Evolutionary conservation across 345 rosid genomes (phyloP).

Genomic region (Rhodamnia rubescens): DNA sequence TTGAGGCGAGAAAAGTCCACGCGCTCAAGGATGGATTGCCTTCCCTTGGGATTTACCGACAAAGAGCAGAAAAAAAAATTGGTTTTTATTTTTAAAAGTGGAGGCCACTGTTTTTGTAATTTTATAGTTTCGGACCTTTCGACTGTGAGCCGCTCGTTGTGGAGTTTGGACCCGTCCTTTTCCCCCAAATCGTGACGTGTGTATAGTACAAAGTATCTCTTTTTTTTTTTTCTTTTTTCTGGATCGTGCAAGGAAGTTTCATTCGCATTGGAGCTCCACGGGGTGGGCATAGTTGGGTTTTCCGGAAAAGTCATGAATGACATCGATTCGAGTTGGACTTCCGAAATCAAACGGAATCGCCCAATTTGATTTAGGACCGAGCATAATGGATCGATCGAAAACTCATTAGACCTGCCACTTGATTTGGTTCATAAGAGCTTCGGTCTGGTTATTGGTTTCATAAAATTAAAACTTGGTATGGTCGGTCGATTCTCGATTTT

Average conservation of each 20-base stretch:
- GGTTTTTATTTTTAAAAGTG: neutral
- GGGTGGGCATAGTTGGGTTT: neutral
- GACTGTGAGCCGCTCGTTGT: conserved; percentile 1
- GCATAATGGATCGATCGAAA: no score
- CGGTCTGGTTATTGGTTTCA: no score
- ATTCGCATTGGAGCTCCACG: neutral
- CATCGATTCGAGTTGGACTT: neutral
- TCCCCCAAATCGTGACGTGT: neutral
- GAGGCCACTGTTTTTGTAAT: neutral
- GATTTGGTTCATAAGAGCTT: no score
- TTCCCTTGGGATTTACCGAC: neutral
- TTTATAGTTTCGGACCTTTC: neutral
- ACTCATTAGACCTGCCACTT: no score
- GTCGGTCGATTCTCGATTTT: no score
- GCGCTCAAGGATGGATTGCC: neutral
- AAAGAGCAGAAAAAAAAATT: neutral
- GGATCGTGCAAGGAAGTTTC: neutral
- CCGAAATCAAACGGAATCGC: neutral
- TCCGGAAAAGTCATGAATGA: neutral
- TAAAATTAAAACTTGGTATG: rapidly evolving
- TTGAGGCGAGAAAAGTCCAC: conserved; percentile 15
- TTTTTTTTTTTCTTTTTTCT: neutral
- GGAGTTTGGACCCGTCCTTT: neutral
- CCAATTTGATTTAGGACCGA: no score
- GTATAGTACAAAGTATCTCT: neutral